Conservation (phyloP, 768 basidiomycete genomes). For the Mycena crocata region DNA sequence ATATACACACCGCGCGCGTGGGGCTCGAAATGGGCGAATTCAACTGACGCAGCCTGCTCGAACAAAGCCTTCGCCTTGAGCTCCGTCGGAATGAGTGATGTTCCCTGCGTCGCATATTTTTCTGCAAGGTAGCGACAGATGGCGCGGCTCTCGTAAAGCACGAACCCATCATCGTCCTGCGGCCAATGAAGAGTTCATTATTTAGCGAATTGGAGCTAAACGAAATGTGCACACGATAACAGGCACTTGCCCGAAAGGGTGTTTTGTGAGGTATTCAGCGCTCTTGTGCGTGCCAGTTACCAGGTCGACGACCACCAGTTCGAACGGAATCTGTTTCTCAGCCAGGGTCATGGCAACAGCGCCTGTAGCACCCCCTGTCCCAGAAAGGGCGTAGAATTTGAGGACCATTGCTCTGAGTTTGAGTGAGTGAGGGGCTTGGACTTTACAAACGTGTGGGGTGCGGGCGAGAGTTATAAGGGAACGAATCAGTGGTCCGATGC, state of each 20-base stretch:
- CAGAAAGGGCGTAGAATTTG: conserved; percentile 53
- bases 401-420: too few relatives aligned
- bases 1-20: not conserved
- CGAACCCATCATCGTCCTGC: conserved; percentile 57
- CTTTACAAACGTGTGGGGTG: too few relatives aligned
- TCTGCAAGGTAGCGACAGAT: conserved; percentile 57
- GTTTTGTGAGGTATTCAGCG: conserved; percentile 47
- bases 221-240: conserved; percentile 22
- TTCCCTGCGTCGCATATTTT: conserved; percentile 55
- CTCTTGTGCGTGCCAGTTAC: conserved; percentile 53
- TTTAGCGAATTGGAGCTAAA: not conserved
- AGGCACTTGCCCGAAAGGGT: conserved; percentile 62
- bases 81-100: conserved; percentile 49
- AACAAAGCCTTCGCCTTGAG: conserved; percentile 42
- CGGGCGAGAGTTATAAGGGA: too few relatives aligned
- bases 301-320: conserved; percentile 52
- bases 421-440: too few relatives aligned
- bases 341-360: conserved; percentile 52
- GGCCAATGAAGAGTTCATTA: not conserved
- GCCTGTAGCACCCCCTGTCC: conserved; percentile 58
- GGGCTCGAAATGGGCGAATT: conserved; percentile 8
- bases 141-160: conserved; percentile 59
- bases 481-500: too few relatives aligned
- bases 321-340: conserved; percentile 62
- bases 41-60: conserved; percentile 25